Conservation (phyloP, 495 filamentous ascomycete species). For the Ramalina intermedia region DNA sequence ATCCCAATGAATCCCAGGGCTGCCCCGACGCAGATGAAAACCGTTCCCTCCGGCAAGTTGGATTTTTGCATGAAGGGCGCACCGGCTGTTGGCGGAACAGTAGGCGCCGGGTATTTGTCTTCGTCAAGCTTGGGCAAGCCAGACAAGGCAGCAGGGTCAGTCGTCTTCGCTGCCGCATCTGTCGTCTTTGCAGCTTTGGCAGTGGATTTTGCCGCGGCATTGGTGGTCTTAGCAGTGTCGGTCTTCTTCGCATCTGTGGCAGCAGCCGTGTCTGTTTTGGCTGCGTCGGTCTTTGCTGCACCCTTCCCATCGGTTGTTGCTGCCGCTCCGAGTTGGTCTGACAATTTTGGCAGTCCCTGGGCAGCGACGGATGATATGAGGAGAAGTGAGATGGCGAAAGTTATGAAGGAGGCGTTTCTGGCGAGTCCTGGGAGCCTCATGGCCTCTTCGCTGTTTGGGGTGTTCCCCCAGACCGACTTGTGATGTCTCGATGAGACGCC, state of each 20-base stretch:
- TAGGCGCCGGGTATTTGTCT: slow-evolving; percentile 42
- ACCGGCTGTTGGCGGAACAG: slow-evolving; percentile 64
- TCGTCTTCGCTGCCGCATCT: slow-evolving; percentile 13
- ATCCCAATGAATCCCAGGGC: slow-evolving; percentile 69
- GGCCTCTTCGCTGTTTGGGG: background rate
- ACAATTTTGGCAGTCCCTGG: slow-evolving; percentile 9
- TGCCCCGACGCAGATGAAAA: slow-evolving; percentile 90
- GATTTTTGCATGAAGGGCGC: slow-evolving; percentile 94
- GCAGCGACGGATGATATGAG: slow-evolving; percentile 12
- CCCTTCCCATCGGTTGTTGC: background rate
- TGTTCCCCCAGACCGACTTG: background rate
- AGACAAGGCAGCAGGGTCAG: slow-evolving; percentile 6
- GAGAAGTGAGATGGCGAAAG: slow-evolving; percentile 12
- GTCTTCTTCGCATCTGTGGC: background rate
- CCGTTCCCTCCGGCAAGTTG: slow-evolving; percentile 80
- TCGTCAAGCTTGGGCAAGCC: slow-evolving; percentile 22
- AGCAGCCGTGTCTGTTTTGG: background rate
- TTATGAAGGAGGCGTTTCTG: slow-evolving; percentile 3
- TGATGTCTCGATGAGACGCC: too few relatives aligned
- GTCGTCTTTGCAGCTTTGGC: slow-evolving; percentile 16
- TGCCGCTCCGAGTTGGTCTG: background rate
- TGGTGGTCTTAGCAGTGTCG: slow-evolving; percentile 10
- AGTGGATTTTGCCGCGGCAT: slow-evolving; percentile 15
- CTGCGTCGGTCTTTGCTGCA: slow-evolving; percentile 2
- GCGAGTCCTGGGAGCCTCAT: slow-evolving; percentile 13